Conservation (phyloP, 768 basidiomycete genomes). For the Termitomyces sp. region DNA sequence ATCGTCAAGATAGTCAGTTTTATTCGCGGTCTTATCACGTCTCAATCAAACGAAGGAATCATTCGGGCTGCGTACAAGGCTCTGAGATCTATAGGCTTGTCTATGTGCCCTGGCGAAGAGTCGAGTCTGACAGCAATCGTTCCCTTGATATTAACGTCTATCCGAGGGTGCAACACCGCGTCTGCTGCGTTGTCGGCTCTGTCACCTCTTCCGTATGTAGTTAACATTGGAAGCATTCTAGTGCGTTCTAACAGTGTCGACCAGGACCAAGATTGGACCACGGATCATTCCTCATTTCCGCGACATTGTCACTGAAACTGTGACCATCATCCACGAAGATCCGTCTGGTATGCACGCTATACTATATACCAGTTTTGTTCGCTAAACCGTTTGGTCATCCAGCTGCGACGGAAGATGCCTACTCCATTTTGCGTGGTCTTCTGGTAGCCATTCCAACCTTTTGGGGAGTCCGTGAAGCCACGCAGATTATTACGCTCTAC, state of each 20-base stretch:
- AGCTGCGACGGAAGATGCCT: conserved; percentile 29
- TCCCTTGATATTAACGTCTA: conserved; percentile 49
- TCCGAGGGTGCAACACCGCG: conserved; percentile 33
- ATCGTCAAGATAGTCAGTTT: conserved; percentile 49
- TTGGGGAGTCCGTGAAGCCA: conserved; percentile 61
- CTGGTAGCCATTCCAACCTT: conserved; percentile 79
- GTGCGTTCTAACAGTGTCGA: background rate
- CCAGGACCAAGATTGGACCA: conserved; percentile 74
- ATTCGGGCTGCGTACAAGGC: conserved; percentile 50
- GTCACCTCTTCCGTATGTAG: conserved; percentile 55
- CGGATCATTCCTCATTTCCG: conserved; percentile 85
- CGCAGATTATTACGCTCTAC: conserved; percentile 50
- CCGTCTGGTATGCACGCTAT: conserved; percentile 26
- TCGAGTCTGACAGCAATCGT: conserved; percentile 51
- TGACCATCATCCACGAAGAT: conserved; percentile 40
- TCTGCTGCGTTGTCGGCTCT: conserved; percentile 49
- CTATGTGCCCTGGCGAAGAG: conserved; percentile 65
- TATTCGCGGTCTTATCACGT: conserved; percentile 44
- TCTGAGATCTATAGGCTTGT: conserved; percentile 52
- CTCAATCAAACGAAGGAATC: conserved; percentile 34
- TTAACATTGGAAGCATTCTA: background rate
- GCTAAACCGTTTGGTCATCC: background rate
- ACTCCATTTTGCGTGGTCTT: conserved; percentile 59
- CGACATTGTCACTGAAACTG: conserved; percentile 57
- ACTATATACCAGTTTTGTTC: background rate